These are phyloP conservation scores for Adiantum capillusveneris DNA, from an alignment of 75 land plant genomes.

Conservation along the genomic window DNA sequence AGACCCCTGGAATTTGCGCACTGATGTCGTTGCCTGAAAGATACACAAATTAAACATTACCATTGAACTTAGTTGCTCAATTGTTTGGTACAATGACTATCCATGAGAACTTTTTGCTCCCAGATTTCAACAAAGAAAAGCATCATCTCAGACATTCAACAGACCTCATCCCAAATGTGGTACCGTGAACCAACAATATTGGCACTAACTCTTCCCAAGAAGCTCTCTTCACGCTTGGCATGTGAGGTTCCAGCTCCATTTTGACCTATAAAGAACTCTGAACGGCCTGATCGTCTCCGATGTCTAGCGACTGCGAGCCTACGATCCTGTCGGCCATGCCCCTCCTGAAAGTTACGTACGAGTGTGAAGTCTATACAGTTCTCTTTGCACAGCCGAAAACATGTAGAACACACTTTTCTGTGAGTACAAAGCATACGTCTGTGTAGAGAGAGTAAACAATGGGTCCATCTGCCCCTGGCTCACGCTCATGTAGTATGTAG, in stretches of 20 bases:
- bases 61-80: too few relatives aligned
- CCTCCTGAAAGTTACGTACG: constrained; percentile 75
- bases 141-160: neutral
- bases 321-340: constrained; percentile 64
- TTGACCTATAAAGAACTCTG: constrained; percentile 57
- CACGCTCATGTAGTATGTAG: constrained; percentile 47
- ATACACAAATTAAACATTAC: too few relatives aligned
- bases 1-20: neutral
- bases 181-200: constrained; percentile 73
- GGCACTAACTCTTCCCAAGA: constrained; percentile 42
- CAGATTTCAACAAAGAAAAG: neutral
- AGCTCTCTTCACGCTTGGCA: constrained; percentile 52
- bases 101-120: neutral
- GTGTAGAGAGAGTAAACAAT: constrained; percentile 66
- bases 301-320: constrained; percentile 69
- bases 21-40: neutral
- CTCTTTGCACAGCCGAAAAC: too few relatives aligned
- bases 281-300: constrained; percentile 43
- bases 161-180: constrained; percentile 75
- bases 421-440: constrained; percentile 48
- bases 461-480: constrained; percentile 28
- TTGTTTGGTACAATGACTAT: neutral
- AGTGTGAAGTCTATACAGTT: too few relatives aligned
- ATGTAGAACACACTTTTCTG: too few relatives aligned
- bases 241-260: constrained; percentile 32